These are phyloP conservation scores for Tulasnella sp. DNA, from an alignment of 768 basidiomycete species.

Conservation along the genomic window DNA sequence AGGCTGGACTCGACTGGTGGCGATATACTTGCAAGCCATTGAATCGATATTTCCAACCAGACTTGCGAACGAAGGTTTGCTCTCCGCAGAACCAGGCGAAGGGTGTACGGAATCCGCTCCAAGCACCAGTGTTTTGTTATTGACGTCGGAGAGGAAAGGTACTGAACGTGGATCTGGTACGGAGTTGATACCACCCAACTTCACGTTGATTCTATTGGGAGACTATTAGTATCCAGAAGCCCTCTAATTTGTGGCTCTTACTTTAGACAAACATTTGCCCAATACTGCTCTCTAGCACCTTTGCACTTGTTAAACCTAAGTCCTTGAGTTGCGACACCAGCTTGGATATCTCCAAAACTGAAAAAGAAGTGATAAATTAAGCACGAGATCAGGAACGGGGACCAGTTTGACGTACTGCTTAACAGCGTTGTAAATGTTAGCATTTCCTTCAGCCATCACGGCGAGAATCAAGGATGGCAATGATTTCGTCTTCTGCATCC, in stretches of 20 bases:
- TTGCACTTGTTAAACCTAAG: conserved; percentile 49
- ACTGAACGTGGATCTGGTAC: conserved; percentile 60
- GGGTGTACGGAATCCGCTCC: conserved; percentile 43
- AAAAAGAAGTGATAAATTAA: not conserved
- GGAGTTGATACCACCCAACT: conserved; percentile 71
- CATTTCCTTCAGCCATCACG: too few species aligned
- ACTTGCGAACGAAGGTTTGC: conserved; percentile 58
- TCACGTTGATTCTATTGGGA: conserved; percentile 75
- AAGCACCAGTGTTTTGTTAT: conserved; percentile 67
- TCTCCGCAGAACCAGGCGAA: conserved; percentile 58
- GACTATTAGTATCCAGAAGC: not conserved
- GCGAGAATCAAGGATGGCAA: too few species aligned
- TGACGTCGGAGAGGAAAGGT: conserved; percentile 49
- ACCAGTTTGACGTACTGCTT: too few species aligned
- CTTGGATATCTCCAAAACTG: conserved; percentile 62
- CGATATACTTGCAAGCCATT: conserved; percentile 55
- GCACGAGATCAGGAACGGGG: not conserved
- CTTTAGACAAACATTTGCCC: conserved; percentile 66
- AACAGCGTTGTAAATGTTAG: too few species aligned
- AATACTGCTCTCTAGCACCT: conserved; percentile 62
- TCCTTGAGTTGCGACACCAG: conserved; percentile 70
- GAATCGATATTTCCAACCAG: conserved; percentile 75
- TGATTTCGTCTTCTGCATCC: too few species aligned
- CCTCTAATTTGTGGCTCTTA: conserved; percentile 27
- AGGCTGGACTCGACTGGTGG: conserved; percentile 48